Conservation (phyloP, 306 rosid species). For the Vicia faba region DNA sequence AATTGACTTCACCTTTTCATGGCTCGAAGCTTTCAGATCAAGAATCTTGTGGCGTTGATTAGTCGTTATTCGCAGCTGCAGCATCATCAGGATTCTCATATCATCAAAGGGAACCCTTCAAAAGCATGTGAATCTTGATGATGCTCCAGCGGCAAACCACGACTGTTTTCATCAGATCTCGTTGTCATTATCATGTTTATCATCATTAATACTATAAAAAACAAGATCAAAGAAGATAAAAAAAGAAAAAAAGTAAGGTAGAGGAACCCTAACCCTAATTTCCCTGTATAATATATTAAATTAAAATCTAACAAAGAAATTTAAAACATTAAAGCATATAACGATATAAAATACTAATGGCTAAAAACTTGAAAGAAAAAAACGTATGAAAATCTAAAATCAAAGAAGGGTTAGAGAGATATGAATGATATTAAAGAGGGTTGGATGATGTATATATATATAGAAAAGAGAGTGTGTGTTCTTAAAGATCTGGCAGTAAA, state of each 20-base stretch:
- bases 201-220: slow-evolving; percentile 29
- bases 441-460: slow-evolving; percentile 41
- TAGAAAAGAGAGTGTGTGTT: slow-evolving; percentile 12
- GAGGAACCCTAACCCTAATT: slow-evolving; percentile 58
- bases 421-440: slow-evolving; percentile 35
- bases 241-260: background rate
- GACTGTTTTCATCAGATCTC: slow-evolving; percentile 43
- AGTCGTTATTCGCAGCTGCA: slow-evolving; percentile 79
- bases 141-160: slow-evolving; percentile 66
- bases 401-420: background rate
- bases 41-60: slow-evolving; percentile 5
- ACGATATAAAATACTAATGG: background rate
- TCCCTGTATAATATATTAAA: slow-evolving; percentile 16
- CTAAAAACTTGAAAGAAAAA: slow-evolving; percentile 6
- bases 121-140: slow-evolving; percentile 84
- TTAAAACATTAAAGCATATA: background rate
- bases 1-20: slow-evolving; percentile 36
- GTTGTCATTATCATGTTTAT: background rate
- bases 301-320: slow-evolving; percentile 32
- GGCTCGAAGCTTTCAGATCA: slow-evolving; percentile 16
- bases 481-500: slow-evolving; percentile 39
- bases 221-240: background rate
- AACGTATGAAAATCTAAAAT: background rate
- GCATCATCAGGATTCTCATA: slow-evolving; percentile 97
- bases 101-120: slow-evolving; percentile 29